Evolutionary conservation across 345 rosid species (phyloP).

Genomic region (Aquilaria sinensis): DNA sequence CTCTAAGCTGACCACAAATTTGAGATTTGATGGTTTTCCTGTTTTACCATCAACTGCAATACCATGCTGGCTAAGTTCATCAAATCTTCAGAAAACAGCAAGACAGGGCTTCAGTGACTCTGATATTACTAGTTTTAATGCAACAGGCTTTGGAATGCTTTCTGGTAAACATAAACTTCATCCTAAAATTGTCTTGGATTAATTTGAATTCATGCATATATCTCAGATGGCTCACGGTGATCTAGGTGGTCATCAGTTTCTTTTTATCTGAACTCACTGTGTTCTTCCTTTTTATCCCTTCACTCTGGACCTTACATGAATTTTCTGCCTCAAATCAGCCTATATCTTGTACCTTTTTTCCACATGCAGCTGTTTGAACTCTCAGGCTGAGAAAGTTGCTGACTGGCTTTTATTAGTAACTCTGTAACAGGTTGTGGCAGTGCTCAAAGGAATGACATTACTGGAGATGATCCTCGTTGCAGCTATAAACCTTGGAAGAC

Average conservation of each 20-base stretch:
- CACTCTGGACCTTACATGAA: too few species aligned
- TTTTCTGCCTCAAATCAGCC: too few species aligned
- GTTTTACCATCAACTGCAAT: constrained; percentile 14
- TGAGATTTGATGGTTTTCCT: constrained; percentile 8
- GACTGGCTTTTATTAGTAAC: constrained; percentile 1
- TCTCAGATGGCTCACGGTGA: background rate
- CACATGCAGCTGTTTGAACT: background rate
- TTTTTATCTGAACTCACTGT: too few species aligned
- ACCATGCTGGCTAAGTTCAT: constrained; percentile 14
- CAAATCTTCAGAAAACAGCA: constrained; percentile 17
- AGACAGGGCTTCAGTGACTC: constrained; percentile 9
- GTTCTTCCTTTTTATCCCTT: too few species aligned
- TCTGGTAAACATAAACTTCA: constrained; percentile 25
- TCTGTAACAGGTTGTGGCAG: constrained; percentile 20
- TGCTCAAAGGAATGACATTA: constrained; percentile 14
- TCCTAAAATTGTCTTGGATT: background rate
- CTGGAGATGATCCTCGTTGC: constrained; percentile 33
- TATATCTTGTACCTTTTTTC: too few species aligned
- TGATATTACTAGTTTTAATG: constrained; percentile 5
- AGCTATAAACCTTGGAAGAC: constrained; percentile 29
- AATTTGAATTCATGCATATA: background rate
- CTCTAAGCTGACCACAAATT: constrained; percentile 19
- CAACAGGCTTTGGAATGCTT: constrained; percentile 17
- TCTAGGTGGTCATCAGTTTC: background rate
- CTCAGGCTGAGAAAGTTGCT: background rate